Evolutionary conservation across 345 rosid genomes (phyloP).

Genomic region (Brassica cretica): DNA sequence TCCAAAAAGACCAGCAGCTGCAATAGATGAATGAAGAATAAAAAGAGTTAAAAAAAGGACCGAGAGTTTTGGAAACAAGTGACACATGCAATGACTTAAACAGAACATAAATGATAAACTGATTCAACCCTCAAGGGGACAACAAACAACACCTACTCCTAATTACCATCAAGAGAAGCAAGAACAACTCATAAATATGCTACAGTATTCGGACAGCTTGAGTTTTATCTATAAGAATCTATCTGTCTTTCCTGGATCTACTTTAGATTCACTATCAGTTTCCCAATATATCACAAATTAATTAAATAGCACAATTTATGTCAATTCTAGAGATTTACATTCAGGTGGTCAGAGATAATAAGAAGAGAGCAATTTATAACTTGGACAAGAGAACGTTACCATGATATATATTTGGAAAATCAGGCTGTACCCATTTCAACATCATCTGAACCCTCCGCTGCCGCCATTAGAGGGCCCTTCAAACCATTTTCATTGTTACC

Average conservation of each 20-base stretch:
- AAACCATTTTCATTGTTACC: constrained; percentile 56
- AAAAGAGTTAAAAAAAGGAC: too few relatives aligned
- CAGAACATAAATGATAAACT: constrained; percentile 1
- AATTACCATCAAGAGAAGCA: not conserved
- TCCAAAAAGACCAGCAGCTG: constrained; percentile 29
- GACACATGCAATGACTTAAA: not conserved
- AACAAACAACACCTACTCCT: not conserved
- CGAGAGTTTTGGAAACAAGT: not conserved
- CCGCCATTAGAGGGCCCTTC: constrained; percentile 65
- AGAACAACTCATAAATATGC: not conserved
- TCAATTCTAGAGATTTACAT: constrained; percentile 5
- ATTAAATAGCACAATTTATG: not conserved
- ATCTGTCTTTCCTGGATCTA: constrained; percentile 1
- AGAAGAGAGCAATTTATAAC: constrained; percentile 16
- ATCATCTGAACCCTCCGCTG: constrained; percentile 52
- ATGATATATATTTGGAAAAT: constrained; percentile 28
- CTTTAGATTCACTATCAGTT: constrained; percentile 7
- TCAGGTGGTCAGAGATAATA: not conserved
- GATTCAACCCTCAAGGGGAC: not conserved
- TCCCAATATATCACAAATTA: not conserved
- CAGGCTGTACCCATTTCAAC: constrained; percentile 28
- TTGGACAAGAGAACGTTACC: constrained; percentile 26
- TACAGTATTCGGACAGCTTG: not conserved
- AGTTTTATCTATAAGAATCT: not conserved
- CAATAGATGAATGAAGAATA: constrained; percentile 14